These are phyloP conservation scores for Lenzites betulinus DNA, from an alignment of 768 basidiomycete genomes.

Conservation along the genomic window DNA sequence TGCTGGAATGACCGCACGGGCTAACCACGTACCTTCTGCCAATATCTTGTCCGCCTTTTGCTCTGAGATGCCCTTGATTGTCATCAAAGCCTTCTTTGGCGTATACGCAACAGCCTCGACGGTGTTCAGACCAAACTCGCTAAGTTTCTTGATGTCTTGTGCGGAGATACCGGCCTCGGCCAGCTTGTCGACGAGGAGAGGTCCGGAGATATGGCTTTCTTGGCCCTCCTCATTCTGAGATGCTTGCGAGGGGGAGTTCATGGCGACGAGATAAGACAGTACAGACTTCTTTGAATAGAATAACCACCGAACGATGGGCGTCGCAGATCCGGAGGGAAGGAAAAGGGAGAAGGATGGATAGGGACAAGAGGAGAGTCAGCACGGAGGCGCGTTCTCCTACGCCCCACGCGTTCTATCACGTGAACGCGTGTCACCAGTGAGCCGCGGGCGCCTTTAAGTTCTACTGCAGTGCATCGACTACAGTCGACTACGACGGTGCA, in stretches of 20 bases:
- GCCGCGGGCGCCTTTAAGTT: too few species aligned
- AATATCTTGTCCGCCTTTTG: conserved; percentile 97
- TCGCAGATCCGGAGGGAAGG: background rate
- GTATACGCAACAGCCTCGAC: conserved; percentile 97
- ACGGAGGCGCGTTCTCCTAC: conserved; percentile 15
- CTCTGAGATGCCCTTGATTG: conserved; percentile 96
- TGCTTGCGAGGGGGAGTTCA: conserved; percentile 59
- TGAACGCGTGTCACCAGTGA: conserved; percentile 26
- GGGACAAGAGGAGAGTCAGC: conserved; percentile 8
- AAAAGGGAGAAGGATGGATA: background rate
- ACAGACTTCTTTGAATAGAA: background rate
- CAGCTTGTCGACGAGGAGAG: conserved; percentile 80
- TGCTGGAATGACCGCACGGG: background rate
- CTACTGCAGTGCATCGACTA: too few species aligned
- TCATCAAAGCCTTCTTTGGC: conserved; percentile 87
- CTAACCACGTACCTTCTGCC: conserved; percentile 67
- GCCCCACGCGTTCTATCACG: conserved; percentile 25
- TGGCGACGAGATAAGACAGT: conserved; percentile 22
- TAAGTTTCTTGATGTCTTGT: conserved; percentile 93
- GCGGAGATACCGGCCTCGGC: conserved; percentile 87
- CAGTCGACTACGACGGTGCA: too few species aligned
- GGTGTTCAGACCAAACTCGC: conserved; percentile 89
- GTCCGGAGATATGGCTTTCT: conserved; percentile 66
- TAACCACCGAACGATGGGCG: too few species aligned
- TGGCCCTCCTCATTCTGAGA: conserved; percentile 52